Base-by-base conservation (phyloP, 257 asterid species). In the Gentiana macrophylla region DNA sequence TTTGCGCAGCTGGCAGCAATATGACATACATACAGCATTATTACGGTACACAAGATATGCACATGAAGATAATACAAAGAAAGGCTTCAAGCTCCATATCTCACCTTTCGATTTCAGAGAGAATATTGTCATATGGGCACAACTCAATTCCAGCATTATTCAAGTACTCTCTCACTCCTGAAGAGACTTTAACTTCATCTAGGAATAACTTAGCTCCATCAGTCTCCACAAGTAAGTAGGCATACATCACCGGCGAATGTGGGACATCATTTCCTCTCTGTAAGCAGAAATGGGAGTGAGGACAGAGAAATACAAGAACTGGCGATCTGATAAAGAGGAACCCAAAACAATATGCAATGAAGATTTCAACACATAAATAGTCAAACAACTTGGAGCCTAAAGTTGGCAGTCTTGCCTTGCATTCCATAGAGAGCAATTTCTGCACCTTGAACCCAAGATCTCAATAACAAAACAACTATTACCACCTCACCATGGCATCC, bases 161-260 rank as follows among this genome's bases (percentile, higher is more conserved):
- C 89, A 87, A 72, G 75, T 84, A 76, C 53, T 70, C 80, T 90
- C 68, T 79, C 75, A 84, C 93, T 67, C 83, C 86, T 36, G 88
- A 74, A 48, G 77, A 79, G 59, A 91, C 68, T 80, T 91, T 91
- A 55, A 84, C 68, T 12, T 85, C 78, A 66, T 87, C 82, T 38
- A 84, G 66, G 70, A 84, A 85, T 65, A 91, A 75, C 62, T 83
- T 83, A 64, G 95, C 94, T 54, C 84, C 85, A 67, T 83, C 93
- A 61, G 69, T 73, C 82, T 87, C 98, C 82, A 91, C 93, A 37
- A 91, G 53, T 58, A 88, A 73, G 71, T 91, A 85, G 2, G 97
- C 97, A 62, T 91, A 91, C 89, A 80, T 81, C 74, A 91, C 98
- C 7, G 95, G 98, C 33, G 98, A 83, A 77, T 83, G 92, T 35